Conservation (phyloP, 192 early-diverging fungal genomes). For the Radiomyces spectabilis region DNA sequence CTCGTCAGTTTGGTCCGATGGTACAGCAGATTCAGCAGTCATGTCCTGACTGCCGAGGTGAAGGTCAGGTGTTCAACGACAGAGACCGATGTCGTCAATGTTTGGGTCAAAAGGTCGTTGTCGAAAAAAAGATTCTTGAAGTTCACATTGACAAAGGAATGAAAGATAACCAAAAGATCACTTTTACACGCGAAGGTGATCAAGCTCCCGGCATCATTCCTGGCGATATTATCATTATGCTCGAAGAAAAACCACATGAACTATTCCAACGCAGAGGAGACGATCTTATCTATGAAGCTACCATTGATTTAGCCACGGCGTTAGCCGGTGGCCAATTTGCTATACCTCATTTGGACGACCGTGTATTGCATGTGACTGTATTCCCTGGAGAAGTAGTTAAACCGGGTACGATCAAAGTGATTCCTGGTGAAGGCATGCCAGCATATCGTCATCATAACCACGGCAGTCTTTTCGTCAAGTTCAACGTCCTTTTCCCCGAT, state of each 20-base stretch:
- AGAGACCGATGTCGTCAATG: slow-evolving; percentile 90
- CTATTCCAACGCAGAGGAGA: slow-evolving; percentile 90
- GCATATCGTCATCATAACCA: slow-evolving; percentile 79
- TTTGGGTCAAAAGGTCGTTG: slow-evolving; percentile 78
- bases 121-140: slow-evolving; percentile 95
- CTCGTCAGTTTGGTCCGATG: slow-evolving; percentile 98
- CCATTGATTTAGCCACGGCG: slow-evolving; percentile 92
- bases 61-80: slow-evolving; percentile 85
- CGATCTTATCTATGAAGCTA: slow-evolving; percentile 86
- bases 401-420: slow-evolving; percentile 79
- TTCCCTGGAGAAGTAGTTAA: slow-evolving; percentile 93
- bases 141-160: slow-evolving; percentile 97
- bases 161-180: slow-evolving; percentile 92
- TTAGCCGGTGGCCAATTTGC: slow-evolving; percentile 91
- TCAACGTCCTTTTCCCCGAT: slow-evolving; percentile 88
- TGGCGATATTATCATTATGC: slow-evolving; percentile 96
- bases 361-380: slow-evolving; percentile 80
- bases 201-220: slow-evolving; percentile 89
- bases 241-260: slow-evolving; percentile 93
- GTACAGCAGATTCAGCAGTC: slow-evolving; percentile 99
- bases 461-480: slow-evolving; percentile 91
- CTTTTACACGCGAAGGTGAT: slow-evolving; percentile 94
- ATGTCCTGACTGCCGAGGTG: slow-evolving; percentile 84
- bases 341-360: slow-evolving; percentile 91
- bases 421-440: slow-evolving; percentile 94